Percentiles rank a stretch among this genome's conserved stretches.
Evolutionary conservation across 176 grass and related monocot species (phyloP).

Genomic region (Stipa capillata): DNA sequence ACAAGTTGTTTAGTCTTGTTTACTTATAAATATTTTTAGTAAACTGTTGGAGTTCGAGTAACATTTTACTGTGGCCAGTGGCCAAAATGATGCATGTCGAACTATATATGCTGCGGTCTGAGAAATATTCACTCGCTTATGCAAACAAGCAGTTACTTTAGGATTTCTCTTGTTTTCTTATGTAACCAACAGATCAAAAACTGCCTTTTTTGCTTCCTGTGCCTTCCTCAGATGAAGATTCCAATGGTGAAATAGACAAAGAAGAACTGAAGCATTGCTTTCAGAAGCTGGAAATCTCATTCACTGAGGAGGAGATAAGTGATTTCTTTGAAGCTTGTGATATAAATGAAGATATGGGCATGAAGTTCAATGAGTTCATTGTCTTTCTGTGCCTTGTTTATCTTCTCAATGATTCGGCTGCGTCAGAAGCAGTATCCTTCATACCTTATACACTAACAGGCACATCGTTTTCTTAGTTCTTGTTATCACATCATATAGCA

Average conservation of each 20-base stretch:
- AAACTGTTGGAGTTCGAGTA: background rate
- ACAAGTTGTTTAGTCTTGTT: background rate
- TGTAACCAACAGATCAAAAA: background rate
- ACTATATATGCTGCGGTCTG: background rate
- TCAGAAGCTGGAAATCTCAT: constrained; percentile 70
- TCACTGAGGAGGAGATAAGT: constrained; percentile 63
- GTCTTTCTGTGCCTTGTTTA: constrained; percentile 92
- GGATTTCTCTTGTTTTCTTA: background rate
- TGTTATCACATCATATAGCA: background rate
- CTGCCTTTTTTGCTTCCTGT: background rate
- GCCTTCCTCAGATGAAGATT: constrained; percentile 70
- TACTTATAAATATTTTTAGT: background rate
- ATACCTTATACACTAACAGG: background rate
- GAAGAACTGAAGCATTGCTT: constrained; percentile 77
- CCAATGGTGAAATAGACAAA: constrained; percentile 87
- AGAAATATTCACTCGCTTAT: background rate
- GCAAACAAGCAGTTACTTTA: background rate
- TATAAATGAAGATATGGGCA: constrained; percentile 83
- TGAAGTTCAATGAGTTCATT: constrained; percentile 97
- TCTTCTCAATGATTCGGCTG: constrained; percentile 77
- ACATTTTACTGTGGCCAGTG: too few relatives aligned
- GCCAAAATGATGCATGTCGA: background rate
- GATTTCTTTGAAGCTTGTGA: constrained; percentile 91
- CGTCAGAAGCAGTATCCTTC: constrained; percentile 82
- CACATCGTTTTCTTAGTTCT: background rate